phyloP scores from a whole-genome alignment of 2,329 filamentous ascomycete genomes.

The Dactylonectria macrodidyma region DNA sequence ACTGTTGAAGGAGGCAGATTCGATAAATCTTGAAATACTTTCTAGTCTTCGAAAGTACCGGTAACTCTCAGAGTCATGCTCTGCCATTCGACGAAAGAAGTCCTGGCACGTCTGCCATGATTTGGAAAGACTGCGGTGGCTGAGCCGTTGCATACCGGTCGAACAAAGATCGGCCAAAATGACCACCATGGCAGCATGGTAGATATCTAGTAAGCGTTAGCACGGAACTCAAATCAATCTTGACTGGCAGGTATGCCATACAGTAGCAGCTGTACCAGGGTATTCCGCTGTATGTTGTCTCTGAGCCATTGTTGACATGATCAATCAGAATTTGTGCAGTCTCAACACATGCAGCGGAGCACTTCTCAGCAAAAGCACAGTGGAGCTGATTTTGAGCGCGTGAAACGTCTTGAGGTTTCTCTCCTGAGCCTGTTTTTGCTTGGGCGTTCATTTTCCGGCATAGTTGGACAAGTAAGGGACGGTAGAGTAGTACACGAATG shows the following conservation, averaged over 20 bases:
- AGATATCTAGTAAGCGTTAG: neutral
- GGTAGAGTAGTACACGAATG: neutral
- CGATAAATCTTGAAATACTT: neutral
- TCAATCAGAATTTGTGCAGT: neutral
- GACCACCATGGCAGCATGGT: neutral
- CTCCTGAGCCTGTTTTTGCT: neutral
- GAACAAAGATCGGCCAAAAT: neutral
- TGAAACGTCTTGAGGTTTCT: neutral
- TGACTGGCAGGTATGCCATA: neutral
- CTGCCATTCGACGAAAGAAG: neutral
- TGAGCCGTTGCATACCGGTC: neutral
- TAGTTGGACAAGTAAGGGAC: neutral
- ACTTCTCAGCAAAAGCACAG: neutral
- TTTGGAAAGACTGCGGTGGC: neutral
- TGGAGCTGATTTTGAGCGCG: neutral
- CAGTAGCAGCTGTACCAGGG: neutral
- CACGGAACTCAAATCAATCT: neutral
- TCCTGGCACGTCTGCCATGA: neutral
- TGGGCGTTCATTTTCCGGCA: neutral
- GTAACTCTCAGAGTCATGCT: neutral
- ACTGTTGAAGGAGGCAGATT: neutral
- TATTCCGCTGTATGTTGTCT: neutral
- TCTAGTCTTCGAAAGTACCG: neutral
- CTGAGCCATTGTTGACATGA: neutral
- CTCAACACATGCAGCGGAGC: conserved; percentile 1